Percentiles rank a stretch among this genome's conserved stretches.
Evolutionary conservation across 331 rosid genomes (phyloP).

Genomic region (Pyrus hybrid): DNA sequence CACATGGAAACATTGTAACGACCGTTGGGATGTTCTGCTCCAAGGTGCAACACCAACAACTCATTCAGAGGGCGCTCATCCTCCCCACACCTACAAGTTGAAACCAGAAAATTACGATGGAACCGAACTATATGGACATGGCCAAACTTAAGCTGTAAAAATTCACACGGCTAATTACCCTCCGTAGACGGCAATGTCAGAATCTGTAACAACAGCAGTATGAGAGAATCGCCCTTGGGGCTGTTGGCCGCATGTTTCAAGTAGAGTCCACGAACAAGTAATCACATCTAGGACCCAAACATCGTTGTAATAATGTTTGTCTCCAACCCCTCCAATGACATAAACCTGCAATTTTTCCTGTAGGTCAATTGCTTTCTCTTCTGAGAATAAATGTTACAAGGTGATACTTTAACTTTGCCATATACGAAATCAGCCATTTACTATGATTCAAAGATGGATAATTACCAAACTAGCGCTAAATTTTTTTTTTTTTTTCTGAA

Average conservation of each 20-base stretch:
- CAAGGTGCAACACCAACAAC: conserved; percentile 72
- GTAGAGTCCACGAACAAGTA: conserved; percentile 70
- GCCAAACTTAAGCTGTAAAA: background rate
- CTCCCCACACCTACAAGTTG: conserved; percentile 71
- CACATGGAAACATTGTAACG: conserved; percentile 57
- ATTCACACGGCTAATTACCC: conserved; percentile 40
- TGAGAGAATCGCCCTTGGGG: conserved; percentile 97
- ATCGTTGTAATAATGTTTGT: conserved; percentile 73
- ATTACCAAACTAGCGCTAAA: background rate
- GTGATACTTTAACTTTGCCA: background rate
- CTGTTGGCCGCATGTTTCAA: conserved; percentile 58
- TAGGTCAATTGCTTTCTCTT: background rate
- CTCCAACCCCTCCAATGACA: conserved; percentile 92
- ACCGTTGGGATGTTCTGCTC: conserved; percentile 54
- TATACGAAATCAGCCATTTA: background rate
- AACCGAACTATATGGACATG: background rate
- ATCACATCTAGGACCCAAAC: conserved; percentile 76
- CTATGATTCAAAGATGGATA: background rate
- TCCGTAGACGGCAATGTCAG: conserved; percentile 69
- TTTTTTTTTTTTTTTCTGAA: too few species aligned
- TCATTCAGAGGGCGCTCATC: conserved; percentile 91
- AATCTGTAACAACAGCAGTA: conserved; percentile 68
- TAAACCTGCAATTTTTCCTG: conserved; percentile 41
- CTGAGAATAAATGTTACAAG: background rate
- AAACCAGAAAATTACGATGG: background rate